phyloP scores from a whole-genome alignment of 495 filamentous ascomycete genomes.

The Lophiotrema nucula region DNA sequence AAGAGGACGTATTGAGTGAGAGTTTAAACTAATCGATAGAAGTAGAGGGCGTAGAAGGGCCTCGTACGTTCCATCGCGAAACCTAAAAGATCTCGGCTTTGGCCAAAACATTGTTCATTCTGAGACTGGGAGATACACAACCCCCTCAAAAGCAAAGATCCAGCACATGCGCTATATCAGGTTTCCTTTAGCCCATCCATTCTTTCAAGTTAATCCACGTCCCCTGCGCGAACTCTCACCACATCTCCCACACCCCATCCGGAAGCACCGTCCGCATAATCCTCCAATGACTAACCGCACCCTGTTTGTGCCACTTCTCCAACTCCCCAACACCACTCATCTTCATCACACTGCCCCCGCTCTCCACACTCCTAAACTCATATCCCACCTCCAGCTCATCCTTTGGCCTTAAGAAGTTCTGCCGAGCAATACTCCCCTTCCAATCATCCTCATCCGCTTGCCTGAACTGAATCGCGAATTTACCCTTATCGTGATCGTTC shows the following conservation, averaged over 20 bases:
- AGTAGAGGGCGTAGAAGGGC: too few species aligned
- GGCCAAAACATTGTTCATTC: too few species aligned
- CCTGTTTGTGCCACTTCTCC: slow-evolving; percentile 66
- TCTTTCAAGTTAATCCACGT: too few species aligned
- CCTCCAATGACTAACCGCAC: slow-evolving; percentile 80
- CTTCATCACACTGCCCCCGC: slow-evolving; percentile 49
- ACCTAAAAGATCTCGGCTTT: too few species aligned
- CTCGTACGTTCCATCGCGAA: too few species aligned
- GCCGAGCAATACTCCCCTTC: slow-evolving; percentile 66
- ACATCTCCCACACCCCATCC: slow-evolving; percentile 77
- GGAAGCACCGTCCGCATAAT: slow-evolving; percentile 89
- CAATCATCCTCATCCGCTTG: slow-evolving; percentile 63
- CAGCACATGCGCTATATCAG: too few species aligned
- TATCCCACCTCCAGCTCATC: slow-evolving; percentile 65
- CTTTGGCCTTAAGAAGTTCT: slow-evolving; percentile 67
- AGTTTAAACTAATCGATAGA: too few species aligned
- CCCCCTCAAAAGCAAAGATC: too few species aligned
- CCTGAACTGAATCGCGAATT: slow-evolving; percentile 61
- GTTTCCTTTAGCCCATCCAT: too few species aligned
- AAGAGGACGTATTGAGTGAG: slow-evolving; percentile 33
- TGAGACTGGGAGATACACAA: too few species aligned
- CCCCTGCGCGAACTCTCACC: too few species aligned
- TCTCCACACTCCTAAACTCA: slow-evolving; percentile 42
- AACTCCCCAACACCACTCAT: slow-evolving; percentile 60
- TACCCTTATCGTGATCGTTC: slow-evolving; percentile 30